These are phyloP conservation scores for Agapanthus africanus DNA, from an alignment of 106 monocot genomes.

Conservation along the genomic window DNA sequence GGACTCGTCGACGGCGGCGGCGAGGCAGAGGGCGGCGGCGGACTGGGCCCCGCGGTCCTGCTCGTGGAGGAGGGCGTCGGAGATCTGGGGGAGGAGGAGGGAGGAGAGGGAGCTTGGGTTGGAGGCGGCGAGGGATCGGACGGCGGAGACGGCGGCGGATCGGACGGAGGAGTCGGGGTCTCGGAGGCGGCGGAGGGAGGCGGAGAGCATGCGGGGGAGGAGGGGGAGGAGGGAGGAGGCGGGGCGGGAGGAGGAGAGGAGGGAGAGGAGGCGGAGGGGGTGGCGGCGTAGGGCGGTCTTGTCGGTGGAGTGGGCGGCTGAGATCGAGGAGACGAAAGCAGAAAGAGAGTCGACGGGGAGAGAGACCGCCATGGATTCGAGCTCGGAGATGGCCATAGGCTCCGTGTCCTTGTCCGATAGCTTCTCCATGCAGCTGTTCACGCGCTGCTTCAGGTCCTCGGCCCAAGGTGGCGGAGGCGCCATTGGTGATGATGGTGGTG, in stretches of 20 bases:
- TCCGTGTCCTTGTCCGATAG: constrained; percentile 94
- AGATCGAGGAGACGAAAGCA: constrained; percentile 65
- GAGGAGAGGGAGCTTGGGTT: constrained; percentile 10
- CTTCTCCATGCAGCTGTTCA: constrained; percentile 56
- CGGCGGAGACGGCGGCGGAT: constrained; percentile 66
- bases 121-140: constrained; percentile 46
- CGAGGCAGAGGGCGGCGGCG: constrained; percentile 52
- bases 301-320: constrained; percentile 64
- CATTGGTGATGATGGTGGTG: not conserved
- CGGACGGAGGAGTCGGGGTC: constrained; percentile 89
- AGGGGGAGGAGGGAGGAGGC: constrained; percentile 27
- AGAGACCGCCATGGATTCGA: constrained; percentile 66
- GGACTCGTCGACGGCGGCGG: constrained; percentile 57
- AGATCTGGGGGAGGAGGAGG: constrained; percentile 40
- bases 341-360: constrained; percentile 42
- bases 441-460: constrained; percentile 40
- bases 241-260: constrained; percentile 38
- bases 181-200: constrained; percentile 74
- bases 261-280: constrained; percentile 57
- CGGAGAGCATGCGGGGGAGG: constrained; percentile 69
- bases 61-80: constrained; percentile 70
- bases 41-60: constrained; percentile 73
- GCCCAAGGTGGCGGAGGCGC: not conserved
- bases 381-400: constrained; percentile 66
- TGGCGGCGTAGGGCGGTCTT: constrained; percentile 80